phyloP scores from a whole-genome alignment of 805 yeast genomes.

The Cyberlindnera nakhonratchasimensis region DNA sequence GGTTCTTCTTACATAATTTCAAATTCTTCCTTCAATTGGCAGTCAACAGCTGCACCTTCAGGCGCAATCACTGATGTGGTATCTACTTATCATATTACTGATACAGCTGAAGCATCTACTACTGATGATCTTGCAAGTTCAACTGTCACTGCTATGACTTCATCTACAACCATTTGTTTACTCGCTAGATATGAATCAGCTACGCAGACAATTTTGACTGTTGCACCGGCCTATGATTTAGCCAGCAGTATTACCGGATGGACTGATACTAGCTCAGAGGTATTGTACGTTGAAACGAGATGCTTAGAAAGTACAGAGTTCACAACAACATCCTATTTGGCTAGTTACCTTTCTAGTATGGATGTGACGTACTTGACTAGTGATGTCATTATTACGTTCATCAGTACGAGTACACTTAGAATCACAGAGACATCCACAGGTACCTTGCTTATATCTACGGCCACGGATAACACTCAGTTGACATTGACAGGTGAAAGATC shows the following conservation, averaged over 20 bases:
- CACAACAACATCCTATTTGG: constrained; percentile 19
- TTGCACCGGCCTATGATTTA: constrained; percentile 22
- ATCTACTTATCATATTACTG: constrained; percentile 1
- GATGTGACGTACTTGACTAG: constrained; percentile 24
- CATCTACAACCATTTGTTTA: constrained; percentile 22
- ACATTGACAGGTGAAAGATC: constrained; percentile 5
- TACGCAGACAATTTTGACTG: constrained; percentile 21
- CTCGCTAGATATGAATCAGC: constrained; percentile 25
- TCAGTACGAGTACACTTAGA: constrained; percentile 21
- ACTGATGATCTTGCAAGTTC: background rate
- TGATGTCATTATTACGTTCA: constrained; percentile 21
- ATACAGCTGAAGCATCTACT: background rate
- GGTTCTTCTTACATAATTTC: background rate
- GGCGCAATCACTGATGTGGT: constrained; percentile 1
- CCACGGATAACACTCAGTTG: constrained; percentile 6
- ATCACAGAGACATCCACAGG: constrained; percentile 24
- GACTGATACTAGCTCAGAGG: constrained; percentile 16
- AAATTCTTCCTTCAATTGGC: background rate
- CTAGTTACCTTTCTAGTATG: constrained; percentile 19
- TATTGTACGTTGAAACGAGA: constrained; percentile 20
- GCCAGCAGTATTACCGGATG: constrained; percentile 25
- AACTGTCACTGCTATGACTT: constrained; percentile 18
- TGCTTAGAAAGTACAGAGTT: constrained; percentile 23
- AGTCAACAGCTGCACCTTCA: background rate
- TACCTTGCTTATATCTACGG: constrained; percentile 17